Evolutionary conservation across 2,329 filamentous ascomycete genomes (phyloP), one percentile per base, ranked within the genome.

Genomic region (Magnaporthiopsis incrustans): DNA sequence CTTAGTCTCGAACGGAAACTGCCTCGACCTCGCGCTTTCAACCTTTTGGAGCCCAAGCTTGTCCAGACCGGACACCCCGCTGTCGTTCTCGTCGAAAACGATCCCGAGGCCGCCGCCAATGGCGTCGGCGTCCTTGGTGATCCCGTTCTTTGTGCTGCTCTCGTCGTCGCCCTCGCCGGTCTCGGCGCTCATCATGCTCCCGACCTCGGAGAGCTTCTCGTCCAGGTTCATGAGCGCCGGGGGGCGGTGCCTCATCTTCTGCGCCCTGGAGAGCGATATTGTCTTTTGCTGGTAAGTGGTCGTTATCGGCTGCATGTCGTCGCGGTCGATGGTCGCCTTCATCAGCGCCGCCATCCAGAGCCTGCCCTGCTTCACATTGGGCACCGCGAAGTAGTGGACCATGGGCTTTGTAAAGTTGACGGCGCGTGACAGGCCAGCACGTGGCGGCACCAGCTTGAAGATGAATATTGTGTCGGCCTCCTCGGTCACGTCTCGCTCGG

Each of bases 321-420:
- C 95, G 66, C 94, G 89, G 73, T 98, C 94, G 70, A 99, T 99
- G 1, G 95, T 99, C 14, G 95, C 95, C 78, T 99, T 99, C 91
- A 99, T 96, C 62, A 99, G 79, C 7, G 95, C 95, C 5, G 92
- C 95, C 95, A 99, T 99, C 95, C 95, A 99, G 57, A 96, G 79
- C 15, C 95, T 87, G 22, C 95, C 95, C 72, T 95, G 87, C 70
- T 91, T 87, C 65, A 97, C 80, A 70, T 90, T 97, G 63, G 96
- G 93, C 27, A 97, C 92, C 6, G 96, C 95, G 75, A 99, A 99
- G 75, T 97, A 98, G 75, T 99, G 95, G 56, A 97, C 91, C 11
- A 92, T 95, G 5, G 95, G 95, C 75, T 97, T 97, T 1, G 95
- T 99, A 74, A 99, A 99, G 73, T 93, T 97, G 65, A 99, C 94